These are phyloP conservation scores for Rhypophila decipiens DNA, from an alignment of 495 filamentous ascomycete species.

Conservation along the genomic window DNA sequence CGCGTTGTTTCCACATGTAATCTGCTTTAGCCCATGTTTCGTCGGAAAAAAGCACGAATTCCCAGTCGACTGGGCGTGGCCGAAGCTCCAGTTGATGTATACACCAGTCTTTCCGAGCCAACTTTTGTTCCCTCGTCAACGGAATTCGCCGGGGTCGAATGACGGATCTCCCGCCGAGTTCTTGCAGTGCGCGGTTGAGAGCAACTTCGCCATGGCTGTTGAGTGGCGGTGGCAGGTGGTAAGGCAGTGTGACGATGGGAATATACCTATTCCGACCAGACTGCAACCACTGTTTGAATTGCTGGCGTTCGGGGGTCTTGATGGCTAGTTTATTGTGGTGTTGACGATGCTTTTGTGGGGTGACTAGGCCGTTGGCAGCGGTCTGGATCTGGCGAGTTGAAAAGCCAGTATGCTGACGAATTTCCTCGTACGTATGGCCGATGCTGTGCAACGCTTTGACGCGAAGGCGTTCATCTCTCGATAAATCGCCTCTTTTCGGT, in stretches of 20 bases:
- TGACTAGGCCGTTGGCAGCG: not conserved
- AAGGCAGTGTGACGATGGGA: not conserved
- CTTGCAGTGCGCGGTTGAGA: not conserved
- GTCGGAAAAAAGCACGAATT: not conserved
- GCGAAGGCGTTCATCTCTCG: not conserved
- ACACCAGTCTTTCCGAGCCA: not conserved
- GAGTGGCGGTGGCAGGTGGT: not conserved
- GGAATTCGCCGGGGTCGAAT: not conserved
- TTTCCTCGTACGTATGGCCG: not conserved
- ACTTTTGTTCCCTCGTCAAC: not conserved
- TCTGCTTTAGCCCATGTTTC: not conserved
- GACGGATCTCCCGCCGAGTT: not conserved
- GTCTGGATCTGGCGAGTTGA: not conserved
- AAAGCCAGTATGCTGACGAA: not conserved
- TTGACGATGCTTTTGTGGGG: not conserved
- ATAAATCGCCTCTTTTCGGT: too few relatives aligned
- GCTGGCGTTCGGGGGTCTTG: not conserved
- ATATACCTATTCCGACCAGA: not conserved
- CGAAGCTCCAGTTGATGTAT: not conserved
- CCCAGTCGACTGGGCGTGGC: not conserved
- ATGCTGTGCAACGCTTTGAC: not conserved
- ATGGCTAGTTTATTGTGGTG: not conserved
- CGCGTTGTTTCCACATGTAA: slow-evolving; percentile 1
- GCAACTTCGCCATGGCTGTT: not conserved
- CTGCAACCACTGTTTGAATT: not conserved